A percentile compares a stretch with the other conserved stretches of the same genome.
These are phyloP conservation scores for Lepidium aucheri DNA, from an alignment of 345 rosid species.

Conservation along the genomic window DNA sequence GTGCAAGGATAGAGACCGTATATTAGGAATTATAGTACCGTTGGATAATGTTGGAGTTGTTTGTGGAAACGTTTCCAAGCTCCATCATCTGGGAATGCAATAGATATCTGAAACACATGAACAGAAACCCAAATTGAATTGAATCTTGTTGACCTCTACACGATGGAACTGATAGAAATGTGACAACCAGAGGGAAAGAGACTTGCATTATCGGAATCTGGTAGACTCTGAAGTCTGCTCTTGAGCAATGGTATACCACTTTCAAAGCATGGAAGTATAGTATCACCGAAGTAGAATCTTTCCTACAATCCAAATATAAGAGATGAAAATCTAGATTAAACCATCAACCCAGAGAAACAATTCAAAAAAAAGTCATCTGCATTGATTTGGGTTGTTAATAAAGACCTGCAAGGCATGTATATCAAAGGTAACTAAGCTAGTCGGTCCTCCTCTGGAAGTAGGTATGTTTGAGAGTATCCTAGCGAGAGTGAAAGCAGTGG, in stretches of 20 bases:
- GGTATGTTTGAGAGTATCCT: conserved; percentile 89
- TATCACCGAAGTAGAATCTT: conserved; percentile 96
- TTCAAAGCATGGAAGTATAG: conserved; percentile 83
- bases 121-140: background rate
- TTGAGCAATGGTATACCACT: conserved; percentile 95
- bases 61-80: conserved; percentile 98
- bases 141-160: background rate
- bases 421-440: conserved; percentile 93
- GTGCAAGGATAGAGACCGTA: background rate
- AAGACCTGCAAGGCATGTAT: conserved; percentile 94
- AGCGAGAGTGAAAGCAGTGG: conserved; percentile 95
- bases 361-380: background rate
- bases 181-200: conserved; percentile 3
- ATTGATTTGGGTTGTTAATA: background rate
- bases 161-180: background rate
- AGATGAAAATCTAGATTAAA: background rate
- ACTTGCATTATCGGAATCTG: conserved; percentile 85
- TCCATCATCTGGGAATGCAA: conserved; percentile 99
- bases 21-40: conserved; percentile 32
- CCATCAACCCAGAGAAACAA: background rate
- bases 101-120: conserved; percentile 60
- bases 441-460: conserved; percentile 84
- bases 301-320: conserved; percentile 40
- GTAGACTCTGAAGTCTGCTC: conserved; percentile 70
- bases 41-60: conserved; percentile 94